Base-by-base conservation (phyloP, 257 asterid species). In the Salvia splendens region DNA sequence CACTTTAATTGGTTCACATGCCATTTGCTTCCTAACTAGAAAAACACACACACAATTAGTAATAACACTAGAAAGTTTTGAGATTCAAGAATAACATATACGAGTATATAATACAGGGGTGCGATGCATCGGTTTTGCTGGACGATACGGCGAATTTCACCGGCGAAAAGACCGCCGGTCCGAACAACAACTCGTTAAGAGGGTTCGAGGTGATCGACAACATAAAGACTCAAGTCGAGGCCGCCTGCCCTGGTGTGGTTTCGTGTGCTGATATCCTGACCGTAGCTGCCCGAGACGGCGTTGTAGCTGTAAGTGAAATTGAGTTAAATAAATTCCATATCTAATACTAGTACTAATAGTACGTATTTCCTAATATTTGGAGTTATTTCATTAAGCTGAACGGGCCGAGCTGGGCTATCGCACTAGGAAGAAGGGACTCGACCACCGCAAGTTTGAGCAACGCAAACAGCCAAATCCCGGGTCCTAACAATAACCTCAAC, bases 261-360 rank as follows among this genome's bases (percentile, higher is more conserved):
- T 89, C 96, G 6, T 89, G 96, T 33, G 95, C 96, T 10, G 96
- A 89, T 65, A 89, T 89, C 45, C 55, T 89, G 41, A 41, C 93
- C 15, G 82, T 89, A 28, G 93, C 95, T 3, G 92, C 85, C 41
- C 83, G 92, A 15, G 95, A 89, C 50, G 83, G 88, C 9, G 74
- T 64, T 20, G 88, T 85, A 2, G 91, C 88, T 14, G 95, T 89
- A 50, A 79, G 89, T 62, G 32, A 47, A 24, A 16, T 8, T 24
- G 30, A 24, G 30, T 24, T 24, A 24, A 24, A 24, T 24, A 24
- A 24, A 24, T 24, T 3, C 30, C 30, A 24, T 24, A 3, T 24
- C 30, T 24, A 24, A 24, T 24, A 24, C 30, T 35, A 35, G 40
- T 35, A 38, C 8, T 38, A 8, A 38, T 38, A n/a, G n/a, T n/a